Evolutionary conservation across 768 basidiomycete species (phyloP).

Genomic region (Lactarius vividus): DNA sequence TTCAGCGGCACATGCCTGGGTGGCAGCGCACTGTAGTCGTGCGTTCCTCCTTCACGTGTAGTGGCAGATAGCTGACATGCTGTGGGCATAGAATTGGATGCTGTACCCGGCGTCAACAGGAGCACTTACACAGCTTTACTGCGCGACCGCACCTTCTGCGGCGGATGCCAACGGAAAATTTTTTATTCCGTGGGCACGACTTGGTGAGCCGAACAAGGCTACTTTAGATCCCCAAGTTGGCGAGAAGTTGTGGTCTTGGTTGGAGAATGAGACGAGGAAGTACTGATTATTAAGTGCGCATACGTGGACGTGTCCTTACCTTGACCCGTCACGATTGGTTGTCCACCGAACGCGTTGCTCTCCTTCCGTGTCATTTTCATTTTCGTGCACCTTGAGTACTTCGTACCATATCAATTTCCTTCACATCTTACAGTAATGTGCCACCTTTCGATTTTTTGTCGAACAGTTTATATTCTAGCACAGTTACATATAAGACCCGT

Average conservation of each 20-base stretch:
- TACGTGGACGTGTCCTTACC: no score
- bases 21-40: background rate
- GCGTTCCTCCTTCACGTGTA: background rate
- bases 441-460: no score
- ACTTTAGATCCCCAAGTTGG: constrained; percentile 31
- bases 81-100: background rate
- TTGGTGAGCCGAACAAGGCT: constrained; percentile 23
- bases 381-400: no score
- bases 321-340: no score
- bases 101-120: constrained; percentile 32
- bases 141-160: constrained; percentile 42
- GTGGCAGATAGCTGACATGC: background rate
- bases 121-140: constrained; percentile 45
- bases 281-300: background rate
- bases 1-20: constrained; percentile 11
- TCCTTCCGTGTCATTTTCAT: no score
- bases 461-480: no score
- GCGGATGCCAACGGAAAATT: constrained; percentile 39
- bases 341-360: no score
- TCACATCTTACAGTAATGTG: no score
- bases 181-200: constrained; percentile 34
- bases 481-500: no score
- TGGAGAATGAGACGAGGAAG: constrained; percentile 31
- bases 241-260: constrained; percentile 34
- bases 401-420: no score